These are phyloP conservation scores for Tritrichomonas musculus DNA, from an alignment of 208 protist genomes.

Conservation along the genomic window DNA sequence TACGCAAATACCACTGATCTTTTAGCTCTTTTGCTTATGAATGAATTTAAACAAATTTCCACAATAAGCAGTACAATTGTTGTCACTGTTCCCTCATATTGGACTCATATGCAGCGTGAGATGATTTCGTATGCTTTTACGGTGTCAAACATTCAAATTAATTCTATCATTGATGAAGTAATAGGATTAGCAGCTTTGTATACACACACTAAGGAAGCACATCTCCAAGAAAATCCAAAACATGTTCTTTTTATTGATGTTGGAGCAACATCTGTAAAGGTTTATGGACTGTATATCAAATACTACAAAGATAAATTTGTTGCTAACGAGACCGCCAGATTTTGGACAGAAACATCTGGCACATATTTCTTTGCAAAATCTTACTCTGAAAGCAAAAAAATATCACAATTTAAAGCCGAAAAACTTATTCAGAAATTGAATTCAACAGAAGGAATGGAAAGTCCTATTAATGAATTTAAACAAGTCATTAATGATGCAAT, in stretches of 20 bases:
- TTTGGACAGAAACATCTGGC: background rate
- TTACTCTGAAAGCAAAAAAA: background rate
- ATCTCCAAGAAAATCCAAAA: background rate
- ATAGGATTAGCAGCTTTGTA: background rate
- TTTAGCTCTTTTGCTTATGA: background rate
- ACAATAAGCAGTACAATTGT: background rate
- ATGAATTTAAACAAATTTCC: background rate
- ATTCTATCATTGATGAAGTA: background rate
- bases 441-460: background rate
- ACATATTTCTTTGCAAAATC: background rate
- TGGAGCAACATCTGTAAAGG: background rate
- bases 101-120: background rate
- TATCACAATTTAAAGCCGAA: background rate
- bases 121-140: background rate
- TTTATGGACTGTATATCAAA: background rate
- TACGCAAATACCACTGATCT: background rate
- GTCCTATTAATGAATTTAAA: background rate
- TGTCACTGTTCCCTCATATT: background rate
- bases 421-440: background rate
- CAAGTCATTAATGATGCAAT: background rate
- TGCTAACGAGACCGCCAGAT: background rate
- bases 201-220: background rate
- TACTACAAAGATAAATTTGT: too few relatives aligned
- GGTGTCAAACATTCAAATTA: background rate
- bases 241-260: slow-evolving; percentile 19